Evolutionary conservation across 2,329 filamentous ascomycete species (phyloP), one percentile per base, ranked within the genome.

Genomic region (Mycogone perniciosa): DNA sequence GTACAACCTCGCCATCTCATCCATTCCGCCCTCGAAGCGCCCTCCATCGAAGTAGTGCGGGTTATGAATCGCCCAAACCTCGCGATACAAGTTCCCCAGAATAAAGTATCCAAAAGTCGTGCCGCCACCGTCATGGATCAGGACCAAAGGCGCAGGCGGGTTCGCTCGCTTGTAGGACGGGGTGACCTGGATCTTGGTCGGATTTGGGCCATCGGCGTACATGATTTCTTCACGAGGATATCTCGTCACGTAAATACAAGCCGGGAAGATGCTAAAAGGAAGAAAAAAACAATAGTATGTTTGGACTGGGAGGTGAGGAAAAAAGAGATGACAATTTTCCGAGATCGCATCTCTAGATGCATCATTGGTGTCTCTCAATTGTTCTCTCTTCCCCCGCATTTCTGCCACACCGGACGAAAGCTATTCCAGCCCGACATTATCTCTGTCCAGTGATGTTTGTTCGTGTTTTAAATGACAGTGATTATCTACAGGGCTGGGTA

Each of bases 61-160:
- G 46, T 64, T 60, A 51, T 64, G 62, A 35, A 65, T 55, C 31
- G 61, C 63, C 62, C 62, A 65, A 13, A 65, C 62, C 13, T 64
- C 60, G 41, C 63, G 62, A 13, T 57, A 51, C 43, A 65, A 40
- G 44, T 45, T 58, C 26, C 58, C 62, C 11, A 65, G 52, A 31
- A 63, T 50, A 44, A 62, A 63, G 50, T 65, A 65, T 38, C 59
- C 57, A 48, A 64, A 64, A 11, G 62, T 61, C 9, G 63, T 65
- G 54, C 63, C 63, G 46, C 63, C 62, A 30, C 63, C 63, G 39
- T 65, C 63, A 53, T 65, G 63, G 47, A 65, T 60, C 27, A 65
- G 51, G 2, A 65, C 62, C 20, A 65, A 52, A 29, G 62, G 62
- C 39, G 51, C 44, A 9, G 56, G 52, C 5, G 55, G 41, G 43